Conservation (phyloP, 192 early-diverging fungal species). For the Helicostylum pulchrum region DNA sequence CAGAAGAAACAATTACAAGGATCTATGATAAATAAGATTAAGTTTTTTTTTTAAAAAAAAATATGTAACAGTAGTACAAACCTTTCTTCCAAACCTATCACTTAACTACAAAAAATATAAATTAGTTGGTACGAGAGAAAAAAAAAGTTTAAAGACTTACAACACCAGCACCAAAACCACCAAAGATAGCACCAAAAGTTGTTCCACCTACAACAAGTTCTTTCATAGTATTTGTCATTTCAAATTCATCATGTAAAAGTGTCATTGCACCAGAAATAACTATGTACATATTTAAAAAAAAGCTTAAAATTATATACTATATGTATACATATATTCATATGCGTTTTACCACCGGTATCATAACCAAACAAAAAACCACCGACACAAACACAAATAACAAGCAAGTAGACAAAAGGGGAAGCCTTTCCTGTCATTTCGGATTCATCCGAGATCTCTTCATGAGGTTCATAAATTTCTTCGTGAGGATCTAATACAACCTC, state of each 20-base stretch:
- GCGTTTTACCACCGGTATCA: conserved; percentile 26
- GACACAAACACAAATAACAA: conserved; percentile 28
- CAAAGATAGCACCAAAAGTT: conserved; percentile 54
- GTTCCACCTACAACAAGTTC: conserved; percentile 57
- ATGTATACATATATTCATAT: neutral
- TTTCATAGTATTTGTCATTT: conserved; percentile 40
- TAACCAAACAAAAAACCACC: conserved; percentile 34
- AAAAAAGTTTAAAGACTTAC: conserved; percentile 3
- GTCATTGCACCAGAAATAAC: conserved; percentile 54
- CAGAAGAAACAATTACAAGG: conserved; percentile 41
- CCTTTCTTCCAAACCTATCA: conserved; percentile 37
- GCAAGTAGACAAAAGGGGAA: conserved; percentile 14
- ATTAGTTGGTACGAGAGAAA: too few relatives aligned
- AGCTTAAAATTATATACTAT: neutral
- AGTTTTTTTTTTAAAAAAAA: neutral
- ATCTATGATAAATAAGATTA: conserved; percentile 19
- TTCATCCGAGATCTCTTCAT: conserved; percentile 12
- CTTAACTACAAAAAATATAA: conserved; percentile 17
- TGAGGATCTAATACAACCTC: conserved; percentile 1
- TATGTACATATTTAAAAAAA: conserved; percentile 1
- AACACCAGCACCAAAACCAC: conserved; percentile 47
- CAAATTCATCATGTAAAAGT: conserved; percentile 50
- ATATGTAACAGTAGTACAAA: neutral
- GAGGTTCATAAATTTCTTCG: neutral
- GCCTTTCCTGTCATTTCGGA: conserved; percentile 3